These are phyloP conservation scores for Tricholoma terreum DNA, from an alignment of 768 basidiomycete species.

Conservation along the genomic window DNA sequence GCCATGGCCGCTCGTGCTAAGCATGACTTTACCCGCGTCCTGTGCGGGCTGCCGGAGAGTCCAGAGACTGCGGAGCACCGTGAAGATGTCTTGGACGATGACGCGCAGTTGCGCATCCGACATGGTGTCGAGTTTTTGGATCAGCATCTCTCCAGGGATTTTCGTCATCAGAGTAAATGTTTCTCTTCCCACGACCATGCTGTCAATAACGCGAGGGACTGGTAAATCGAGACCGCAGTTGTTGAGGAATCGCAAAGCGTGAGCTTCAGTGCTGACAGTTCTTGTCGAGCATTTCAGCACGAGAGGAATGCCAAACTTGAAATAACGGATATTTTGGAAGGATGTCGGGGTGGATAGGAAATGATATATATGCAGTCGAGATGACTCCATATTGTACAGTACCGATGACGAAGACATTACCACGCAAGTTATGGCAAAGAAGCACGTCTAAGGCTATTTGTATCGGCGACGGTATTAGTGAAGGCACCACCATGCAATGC, in stretches of 20 bases:
- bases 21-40: not conserved
- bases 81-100: not conserved
- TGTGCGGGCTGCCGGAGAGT: not conserved
- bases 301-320: not conserved
- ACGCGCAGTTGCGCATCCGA: not conserved
- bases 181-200: not conserved
- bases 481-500: too few species aligned
- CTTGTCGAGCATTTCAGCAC: not conserved
- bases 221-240: not conserved
- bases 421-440: too few species aligned
- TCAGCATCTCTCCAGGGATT: not conserved
- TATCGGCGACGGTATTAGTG: too few species aligned
- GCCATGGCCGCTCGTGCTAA: not conserved
- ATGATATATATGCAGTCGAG: not conserved
- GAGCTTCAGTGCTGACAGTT: not conserved
- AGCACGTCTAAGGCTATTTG: too few species aligned
- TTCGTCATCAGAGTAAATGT: not conserved
- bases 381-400: too few species aligned
- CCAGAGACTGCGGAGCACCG: not conserved
- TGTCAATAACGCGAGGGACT: not conserved
- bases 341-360: not conserved
- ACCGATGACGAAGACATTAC: too few species aligned
- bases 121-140: not conserved
- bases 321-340: not conserved
- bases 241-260: not conserved